phyloP scores from a whole-genome alignment of 306 rosid species.

The Vigna trinervia region DNA sequence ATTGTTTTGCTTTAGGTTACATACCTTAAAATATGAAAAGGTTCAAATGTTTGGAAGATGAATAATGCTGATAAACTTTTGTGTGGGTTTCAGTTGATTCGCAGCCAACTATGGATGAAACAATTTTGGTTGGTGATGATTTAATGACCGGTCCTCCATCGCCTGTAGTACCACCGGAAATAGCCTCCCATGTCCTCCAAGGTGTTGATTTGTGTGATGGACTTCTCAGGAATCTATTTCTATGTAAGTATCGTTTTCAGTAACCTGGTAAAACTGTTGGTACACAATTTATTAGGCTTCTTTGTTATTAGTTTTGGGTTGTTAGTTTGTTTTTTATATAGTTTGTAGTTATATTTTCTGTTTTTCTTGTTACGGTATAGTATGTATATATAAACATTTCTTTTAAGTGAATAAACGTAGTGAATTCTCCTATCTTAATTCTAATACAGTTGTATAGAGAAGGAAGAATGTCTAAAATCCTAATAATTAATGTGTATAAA shows the following conservation, averaged over 20 bases:
- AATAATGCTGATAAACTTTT: slow-evolving; percentile 1
- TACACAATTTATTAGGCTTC: neutral
- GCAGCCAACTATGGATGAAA: slow-evolving; percentile 92
- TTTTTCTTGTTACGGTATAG: too few species aligned
- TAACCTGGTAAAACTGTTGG: neutral
- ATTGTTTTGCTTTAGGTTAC: neutral
- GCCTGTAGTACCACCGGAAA: slow-evolving; percentile 87
- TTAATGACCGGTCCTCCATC: slow-evolving; percentile 94
- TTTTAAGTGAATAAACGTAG: too few species aligned
- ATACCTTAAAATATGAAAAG: neutral
- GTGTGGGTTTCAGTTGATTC: slow-evolving; percentile 80
- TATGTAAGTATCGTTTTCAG: slow-evolving; percentile 61
- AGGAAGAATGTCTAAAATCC: neutral
- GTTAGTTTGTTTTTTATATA: too few species aligned
- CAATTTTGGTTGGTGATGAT: slow-evolving; percentile 94
- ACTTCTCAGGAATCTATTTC: slow-evolving; percentile 77
- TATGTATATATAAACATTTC: too few species aligned
- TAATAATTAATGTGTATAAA: neutral
- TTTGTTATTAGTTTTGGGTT: too few species aligned
- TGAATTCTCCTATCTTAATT: too few species aligned
- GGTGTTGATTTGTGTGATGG: slow-evolving; percentile 93
- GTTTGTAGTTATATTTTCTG: too few species aligned
- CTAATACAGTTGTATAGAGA: neutral
- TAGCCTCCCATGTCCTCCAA: slow-evolving; percentile 92
- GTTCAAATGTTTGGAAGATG: slow-evolving; percentile 23